Evolutionary conservation across 371 early-diverging fungal genomes (phyloP).

Genomic region (Rhizopus stolonifer): DNA sequence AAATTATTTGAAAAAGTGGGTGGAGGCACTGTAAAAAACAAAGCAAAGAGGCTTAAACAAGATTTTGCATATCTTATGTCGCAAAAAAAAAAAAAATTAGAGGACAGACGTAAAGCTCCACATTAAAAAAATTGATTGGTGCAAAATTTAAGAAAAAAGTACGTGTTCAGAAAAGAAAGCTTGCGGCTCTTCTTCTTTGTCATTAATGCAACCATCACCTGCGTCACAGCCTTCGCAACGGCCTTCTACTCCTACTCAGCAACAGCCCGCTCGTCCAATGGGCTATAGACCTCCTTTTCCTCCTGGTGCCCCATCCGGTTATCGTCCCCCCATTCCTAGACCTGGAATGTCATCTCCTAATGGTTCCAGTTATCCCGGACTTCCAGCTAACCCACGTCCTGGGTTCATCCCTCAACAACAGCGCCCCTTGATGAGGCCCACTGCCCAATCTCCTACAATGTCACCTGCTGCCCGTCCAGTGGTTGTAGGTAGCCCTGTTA

Average conservation of each 20-base stretch:
- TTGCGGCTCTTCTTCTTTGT: not conserved
- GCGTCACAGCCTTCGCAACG: conserved; percentile 17
- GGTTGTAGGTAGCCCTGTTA: not conserved
- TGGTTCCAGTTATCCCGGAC: conserved; percentile 22
- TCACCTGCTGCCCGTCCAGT: conserved; percentile 5
- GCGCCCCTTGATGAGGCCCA: conserved; percentile 27
- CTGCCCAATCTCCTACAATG: conserved; percentile 16
- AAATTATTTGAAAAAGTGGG: no score
- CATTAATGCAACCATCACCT: conserved; percentile 18
- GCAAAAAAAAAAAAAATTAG: no score
- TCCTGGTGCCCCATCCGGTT: conserved; percentile 16
- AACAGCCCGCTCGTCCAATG: conserved; percentile 17
- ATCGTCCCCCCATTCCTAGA: conserved; percentile 26
- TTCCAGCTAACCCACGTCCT: conserved; percentile 27
- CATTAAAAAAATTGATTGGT: conserved; percentile 1
- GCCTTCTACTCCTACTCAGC: conserved; percentile 15
- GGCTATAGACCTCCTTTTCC: conserved; percentile 20
- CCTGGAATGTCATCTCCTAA: conserved; percentile 31
- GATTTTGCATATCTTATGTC: no score
- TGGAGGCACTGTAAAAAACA: no score
- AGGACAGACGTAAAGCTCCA: not conserved
- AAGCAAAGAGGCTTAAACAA: no score
- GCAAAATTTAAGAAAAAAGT: not conserved
- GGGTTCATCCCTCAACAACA: conserved; percentile 14
- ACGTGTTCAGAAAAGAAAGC: not conserved